phyloP scores from a whole-genome alignment of 1,284 basidiomycete species.

The Melampsora larici-populina region DNA sequence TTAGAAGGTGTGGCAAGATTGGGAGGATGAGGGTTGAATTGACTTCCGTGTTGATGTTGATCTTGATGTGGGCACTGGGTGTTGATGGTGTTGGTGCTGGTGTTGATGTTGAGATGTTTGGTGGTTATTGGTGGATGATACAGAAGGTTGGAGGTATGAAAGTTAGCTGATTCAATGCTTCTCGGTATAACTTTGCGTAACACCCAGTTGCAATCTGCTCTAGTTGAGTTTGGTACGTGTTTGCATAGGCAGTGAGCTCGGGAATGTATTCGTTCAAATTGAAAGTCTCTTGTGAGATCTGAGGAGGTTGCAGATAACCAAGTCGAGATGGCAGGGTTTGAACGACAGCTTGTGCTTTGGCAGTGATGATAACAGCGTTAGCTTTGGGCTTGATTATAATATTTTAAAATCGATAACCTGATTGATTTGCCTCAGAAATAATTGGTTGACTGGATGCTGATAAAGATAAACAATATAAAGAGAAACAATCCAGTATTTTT shows the following conservation, averaged over 20 bases:
- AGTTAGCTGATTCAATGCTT: slow-evolving; percentile 24
- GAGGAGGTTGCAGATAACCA: not conserved
- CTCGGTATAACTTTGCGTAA: slow-evolving; percentile 21
- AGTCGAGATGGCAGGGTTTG: not conserved
- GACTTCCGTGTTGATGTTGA: not conserved
- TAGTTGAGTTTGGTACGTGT: slow-evolving; percentile 28
- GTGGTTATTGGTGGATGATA: not conserved
- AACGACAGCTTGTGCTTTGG: slow-evolving; percentile 21
- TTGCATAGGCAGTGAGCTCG: slow-evolving; percentile 21
- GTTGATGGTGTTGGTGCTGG: not conserved
- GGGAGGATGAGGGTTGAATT: not conserved
- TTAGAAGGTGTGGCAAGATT: not conserved
- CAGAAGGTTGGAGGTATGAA: not conserved
- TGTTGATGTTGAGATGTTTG: not conserved
- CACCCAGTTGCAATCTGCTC: slow-evolving; percentile 16
- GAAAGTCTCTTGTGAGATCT: not conserved
- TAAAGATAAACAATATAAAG: too few relatives aligned
- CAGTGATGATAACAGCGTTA: slow-evolving; percentile 22
- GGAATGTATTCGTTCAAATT: not conserved
- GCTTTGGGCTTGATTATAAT: too few relatives aligned
- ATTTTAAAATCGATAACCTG: too few relatives aligned
- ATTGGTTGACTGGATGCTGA: too few relatives aligned
- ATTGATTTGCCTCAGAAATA: too few relatives aligned
- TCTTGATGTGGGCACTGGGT: not conserved
- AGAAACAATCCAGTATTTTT: too few relatives aligned